Conservation (phyloP, 345 rosid genomes). For the Rubroshorea leprosula region DNA sequence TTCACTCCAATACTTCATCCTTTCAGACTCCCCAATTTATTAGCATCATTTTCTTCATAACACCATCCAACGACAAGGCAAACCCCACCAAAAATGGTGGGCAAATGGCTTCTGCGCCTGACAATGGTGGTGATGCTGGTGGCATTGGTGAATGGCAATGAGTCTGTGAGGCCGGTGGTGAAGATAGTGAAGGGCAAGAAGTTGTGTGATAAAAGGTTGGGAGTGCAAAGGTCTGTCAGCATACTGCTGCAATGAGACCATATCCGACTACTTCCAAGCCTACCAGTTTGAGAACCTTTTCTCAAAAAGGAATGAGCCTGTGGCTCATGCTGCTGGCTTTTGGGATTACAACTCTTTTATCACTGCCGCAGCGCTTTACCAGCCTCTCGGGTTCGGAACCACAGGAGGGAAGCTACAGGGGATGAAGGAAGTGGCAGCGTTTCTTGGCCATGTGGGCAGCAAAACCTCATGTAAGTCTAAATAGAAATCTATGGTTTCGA, state of each 20-base stretch:
- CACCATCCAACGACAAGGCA: background rate
- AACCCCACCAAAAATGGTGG: constrained; percentile 23
- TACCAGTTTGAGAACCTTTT: constrained; percentile 74
- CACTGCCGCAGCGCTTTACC: constrained; percentile 55
- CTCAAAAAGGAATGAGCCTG: constrained; percentile 58
- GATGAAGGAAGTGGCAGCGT: constrained; percentile 62
- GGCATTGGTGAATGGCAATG: constrained; percentile 15
- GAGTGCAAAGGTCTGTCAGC: constrained; percentile 64
- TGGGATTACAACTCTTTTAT: constrained; percentile 76
- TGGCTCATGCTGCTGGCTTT: constrained; percentile 74
- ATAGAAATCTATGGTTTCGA: too few relatives aligned
- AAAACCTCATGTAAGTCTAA: constrained; percentile 58
- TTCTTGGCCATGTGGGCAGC: constrained; percentile 87
- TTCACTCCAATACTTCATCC: constrained; percentile 27
- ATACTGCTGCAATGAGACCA: constrained; percentile 64
- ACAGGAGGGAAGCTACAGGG: constrained; percentile 47
- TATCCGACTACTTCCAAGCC: constrained; percentile 61
- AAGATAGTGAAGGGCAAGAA: constrained; percentile 67
- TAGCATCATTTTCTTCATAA: background rate
- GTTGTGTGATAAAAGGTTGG: constrained; percentile 66
- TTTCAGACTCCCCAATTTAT: background rate
- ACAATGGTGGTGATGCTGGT: constrained; percentile 16
- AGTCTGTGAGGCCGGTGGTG: constrained; percentile 46
- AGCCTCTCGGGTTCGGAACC: constrained; percentile 72
- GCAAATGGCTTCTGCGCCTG: constrained; percentile 23